Base-by-base conservation (phyloP, 805 yeast genomes). In the Brettanomyces custersianus region DNA sequence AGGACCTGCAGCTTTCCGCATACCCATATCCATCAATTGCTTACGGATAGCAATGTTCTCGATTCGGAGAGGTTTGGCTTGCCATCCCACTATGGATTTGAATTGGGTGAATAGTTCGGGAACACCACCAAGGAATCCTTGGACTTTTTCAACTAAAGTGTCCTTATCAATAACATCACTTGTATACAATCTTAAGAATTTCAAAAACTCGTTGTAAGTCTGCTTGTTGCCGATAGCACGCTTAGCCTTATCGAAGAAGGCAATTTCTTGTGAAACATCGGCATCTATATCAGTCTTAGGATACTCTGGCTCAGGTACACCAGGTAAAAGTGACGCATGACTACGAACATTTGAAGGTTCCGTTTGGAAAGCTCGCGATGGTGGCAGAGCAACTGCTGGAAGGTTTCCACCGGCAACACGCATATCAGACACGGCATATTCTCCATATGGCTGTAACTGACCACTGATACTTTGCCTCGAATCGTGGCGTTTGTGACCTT, bases 1-100 rank as follows among this genome's bases (percentile, higher is more conserved):
- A 15, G 97, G 96, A 9, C 97, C 97, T 52, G 84, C 85, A 4
- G 95, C 83, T 56, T 92, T 85, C 62, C 97, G 92, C 49, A 85
- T 68, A 21, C 90, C 78, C 38, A 92, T 69, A 51, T 92, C 97
- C 41, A 92, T 65, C 47, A 82, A 87, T 54, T 90, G 97, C 59
- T 92, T 92, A 57, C 84, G 87, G 66, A 78, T 84, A 16, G 72
- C 69, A 47, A 92, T 81, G 55, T 85, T 82, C 59, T 94, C 98
- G 47, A 92, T 88, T 48, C 75, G 79, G 45, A 79, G 72, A 6
- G 97, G 95, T 43, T 72, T 75, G 30, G 82, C 94, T 44, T 83
- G 86, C 55, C 72, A 90, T 8, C 94, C 94, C 40, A 92, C 94
- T 63, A 88, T 90, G 45, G 72, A 66, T 57, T 86, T 87, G 68